These are phyloP conservation scores for Calonectria pteridis DNA, from an alignment of 2,329 filamentous ascomycete species.

Conservation along the genomic window DNA sequence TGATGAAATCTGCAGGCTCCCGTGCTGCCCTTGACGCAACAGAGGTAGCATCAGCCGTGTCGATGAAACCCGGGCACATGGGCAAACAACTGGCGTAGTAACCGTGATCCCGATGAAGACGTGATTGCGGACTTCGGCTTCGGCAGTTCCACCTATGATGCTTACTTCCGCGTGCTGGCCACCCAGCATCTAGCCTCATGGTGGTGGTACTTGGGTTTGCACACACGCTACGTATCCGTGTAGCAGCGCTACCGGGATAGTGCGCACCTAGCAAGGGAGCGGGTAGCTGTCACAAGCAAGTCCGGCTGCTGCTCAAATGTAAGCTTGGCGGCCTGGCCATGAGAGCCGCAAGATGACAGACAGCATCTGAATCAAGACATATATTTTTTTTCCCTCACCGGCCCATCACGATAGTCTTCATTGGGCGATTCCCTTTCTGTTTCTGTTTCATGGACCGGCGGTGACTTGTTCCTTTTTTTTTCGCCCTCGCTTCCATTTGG, in stretches of 20 bases:
- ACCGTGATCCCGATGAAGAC: neutral
- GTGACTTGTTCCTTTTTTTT: neutral
- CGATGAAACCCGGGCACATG: neutral
- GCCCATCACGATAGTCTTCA: neutral
- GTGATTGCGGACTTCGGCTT: neutral
- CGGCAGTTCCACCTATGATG: neutral
- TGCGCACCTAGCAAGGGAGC: neutral
- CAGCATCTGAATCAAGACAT: slow-evolving; percentile 3
- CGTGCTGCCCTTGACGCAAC: neutral
- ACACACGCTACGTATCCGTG: neutral
- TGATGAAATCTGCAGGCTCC: neutral
- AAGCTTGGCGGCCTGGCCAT: slow-evolving; percentile 5
- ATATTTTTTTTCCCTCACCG: neutral
- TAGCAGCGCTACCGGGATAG: neutral
- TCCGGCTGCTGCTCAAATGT: neutral
- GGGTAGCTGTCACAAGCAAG: slow-evolving; percentile 1
- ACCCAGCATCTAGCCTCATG: neutral
- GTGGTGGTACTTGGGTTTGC: neutral
- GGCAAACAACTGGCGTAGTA: neutral
- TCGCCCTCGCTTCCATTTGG: neutral
- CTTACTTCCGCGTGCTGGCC: neutral
- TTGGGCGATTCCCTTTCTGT: neutral
- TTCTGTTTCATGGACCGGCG: neutral
- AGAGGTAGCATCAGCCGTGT: neutral
- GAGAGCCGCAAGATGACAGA: slow-evolving; percentile 23